Evolutionary conservation across 768 basidiomycete genomes (phyloP).

Genomic region (Calocera viscosa): DNA sequence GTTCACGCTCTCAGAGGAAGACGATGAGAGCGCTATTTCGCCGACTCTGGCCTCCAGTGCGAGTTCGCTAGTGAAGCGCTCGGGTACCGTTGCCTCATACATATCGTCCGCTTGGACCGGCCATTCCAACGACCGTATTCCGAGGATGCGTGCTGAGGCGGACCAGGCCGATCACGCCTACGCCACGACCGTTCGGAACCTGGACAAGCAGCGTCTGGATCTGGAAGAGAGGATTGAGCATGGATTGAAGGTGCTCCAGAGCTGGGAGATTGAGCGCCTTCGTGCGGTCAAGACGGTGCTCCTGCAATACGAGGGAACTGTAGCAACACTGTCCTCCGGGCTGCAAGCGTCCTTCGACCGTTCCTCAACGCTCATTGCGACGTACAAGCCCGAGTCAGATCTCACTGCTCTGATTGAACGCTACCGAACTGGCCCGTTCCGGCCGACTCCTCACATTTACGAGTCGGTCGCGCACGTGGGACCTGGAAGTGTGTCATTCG

Average conservation of each 20-base stretch:
- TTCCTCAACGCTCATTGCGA: conserved; percentile 60
- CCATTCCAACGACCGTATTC: conserved; percentile 27
- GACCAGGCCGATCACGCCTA: conserved; percentile 70
- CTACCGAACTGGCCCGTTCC: conserved; percentile 86
- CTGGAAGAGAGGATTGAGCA: conserved; percentile 82
- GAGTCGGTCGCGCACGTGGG: conserved; percentile 74
- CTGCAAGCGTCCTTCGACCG: conserved; percentile 53
- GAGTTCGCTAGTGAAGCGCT: conserved; percentile 56
- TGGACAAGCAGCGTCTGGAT: conserved; percentile 72
- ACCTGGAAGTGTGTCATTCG: conserved; percentile 68
- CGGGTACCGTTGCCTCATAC: conserved; percentile 53
- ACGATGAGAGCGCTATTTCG: not conserved
- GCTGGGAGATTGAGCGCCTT: conserved; percentile 75
- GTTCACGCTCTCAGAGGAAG: conserved; percentile 42
- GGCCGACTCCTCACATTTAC: conserved; percentile 72
- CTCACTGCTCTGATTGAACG: conserved; percentile 78
- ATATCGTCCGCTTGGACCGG: conserved; percentile 56
- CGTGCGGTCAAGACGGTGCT: conserved; percentile 77
- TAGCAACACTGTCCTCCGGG: conserved; percentile 57
- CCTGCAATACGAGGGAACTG: conserved; percentile 73
- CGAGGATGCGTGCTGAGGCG: conserved; percentile 58
- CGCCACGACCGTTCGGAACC: conserved; percentile 62
- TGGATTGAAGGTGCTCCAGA: conserved; percentile 62
- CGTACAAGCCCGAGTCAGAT: conserved; percentile 82
- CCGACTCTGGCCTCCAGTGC: conserved; percentile 24